A percentile compares a stretch with the other conserved stretches of the same genome.
Conservation (phyloP, 2,329 filamentous ascomycete species). For the Hirsutella rhossiliensis region DNA sequence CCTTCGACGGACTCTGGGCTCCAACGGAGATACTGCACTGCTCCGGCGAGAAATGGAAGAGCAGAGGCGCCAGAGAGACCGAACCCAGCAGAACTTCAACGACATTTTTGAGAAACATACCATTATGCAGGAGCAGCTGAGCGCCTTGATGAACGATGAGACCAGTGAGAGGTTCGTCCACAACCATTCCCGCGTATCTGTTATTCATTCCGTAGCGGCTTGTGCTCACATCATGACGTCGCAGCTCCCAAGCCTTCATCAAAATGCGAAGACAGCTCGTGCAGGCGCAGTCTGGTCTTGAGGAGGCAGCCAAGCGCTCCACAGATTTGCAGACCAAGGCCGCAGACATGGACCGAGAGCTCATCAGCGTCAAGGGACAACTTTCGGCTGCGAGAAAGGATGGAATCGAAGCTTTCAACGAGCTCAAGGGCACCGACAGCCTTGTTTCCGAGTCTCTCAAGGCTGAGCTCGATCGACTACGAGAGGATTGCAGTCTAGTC, state of each 20-base stretch:
- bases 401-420: constrained; percentile 40
- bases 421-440: constrained; percentile 47
- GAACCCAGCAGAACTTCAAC: constrained; percentile 41
- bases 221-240: constrained; percentile 32
- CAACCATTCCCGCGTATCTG: constrained; percentile 5
- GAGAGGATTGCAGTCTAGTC: constrained; percentile 36
- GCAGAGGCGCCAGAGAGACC: constrained; percentile 34
- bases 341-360: constrained; percentile 41
- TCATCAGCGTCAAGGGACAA: constrained; percentile 39
- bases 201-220: not conserved
- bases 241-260: constrained; percentile 40
- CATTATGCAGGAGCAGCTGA: constrained; percentile 44
- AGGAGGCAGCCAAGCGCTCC: constrained; percentile 27
- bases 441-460: constrained; percentile 46
- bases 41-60: constrained; percentile 46
- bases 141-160: constrained; percentile 37
- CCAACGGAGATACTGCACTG: constrained; percentile 39
- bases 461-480: constrained; percentile 42
- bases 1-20: constrained; percentile 40
- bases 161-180: constrained; percentile 43
- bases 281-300: constrained; percentile 33
- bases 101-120: constrained; percentile 46
- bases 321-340: constrained; percentile 34
- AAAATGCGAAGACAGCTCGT: constrained; percentile 37
- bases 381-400: constrained; percentile 42